Base-by-base conservation (phyloP, 2,329 filamentous ascomycete genomes). In the Aspergillus persii region DNA sequence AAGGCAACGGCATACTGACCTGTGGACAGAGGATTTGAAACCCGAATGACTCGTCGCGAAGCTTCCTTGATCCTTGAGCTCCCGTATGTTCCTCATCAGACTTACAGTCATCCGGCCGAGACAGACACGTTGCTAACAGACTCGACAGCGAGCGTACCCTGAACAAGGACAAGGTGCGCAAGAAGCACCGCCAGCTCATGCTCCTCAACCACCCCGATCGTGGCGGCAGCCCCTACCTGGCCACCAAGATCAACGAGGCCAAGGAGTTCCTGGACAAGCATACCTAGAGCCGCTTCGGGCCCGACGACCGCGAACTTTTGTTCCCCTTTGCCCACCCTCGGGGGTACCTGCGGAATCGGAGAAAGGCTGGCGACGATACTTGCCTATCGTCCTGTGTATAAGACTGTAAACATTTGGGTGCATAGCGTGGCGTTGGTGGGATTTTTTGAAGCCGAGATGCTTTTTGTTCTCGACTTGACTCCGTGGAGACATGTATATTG, bases 221-320 rank as follows among this genome's bases (percentile, higher is more conserved):
- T 73, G 95, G 95, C 66, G 95, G 95, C 44, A 97, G 92, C 73
- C 95, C 95, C 7, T 99, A 98, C 74, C 81, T 99, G 49, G 95
- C 95, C 12, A 97, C 93, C 56, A 99, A 99, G 78, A 90, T 99
- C 74, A 99, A 99, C 79, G 95, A 99, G 77, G 95, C 95, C 44
- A 99, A 99, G 78, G 94, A 98, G 75, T 86, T 98, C 63, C 75
- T 99, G 66, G 95, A 99, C 75, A 97, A 96, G 78, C 81, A 80
- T 55, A 61, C 60, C 29, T 76, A 67, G 58, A 50, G 11, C 23
- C 11, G 30, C 15, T n/a, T 48, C 18, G 18, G n/a, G 8, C 8
- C 18, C 26, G 44, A 47, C 9, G 7, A 12, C 36, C 9, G 23
- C n/a, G 18, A 11, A 26, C n/a, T 8, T 23, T 47, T 3, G n/a